These are phyloP conservation scores for Typha latifolia DNA, from an alignment of 176 grass and related monocot species.

Conservation along the genomic window DNA sequence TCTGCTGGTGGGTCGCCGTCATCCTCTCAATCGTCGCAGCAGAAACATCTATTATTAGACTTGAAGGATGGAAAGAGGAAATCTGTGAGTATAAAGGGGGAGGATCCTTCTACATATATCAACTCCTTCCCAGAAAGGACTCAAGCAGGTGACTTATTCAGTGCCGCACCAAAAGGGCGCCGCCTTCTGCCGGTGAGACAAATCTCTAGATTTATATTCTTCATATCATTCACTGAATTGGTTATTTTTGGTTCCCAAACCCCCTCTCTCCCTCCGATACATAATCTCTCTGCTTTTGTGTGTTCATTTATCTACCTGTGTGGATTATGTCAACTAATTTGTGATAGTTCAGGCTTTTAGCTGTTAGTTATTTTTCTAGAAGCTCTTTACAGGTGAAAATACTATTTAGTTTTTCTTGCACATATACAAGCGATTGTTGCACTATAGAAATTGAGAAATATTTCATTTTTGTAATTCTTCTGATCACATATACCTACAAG, in stretches of 20 bases:
- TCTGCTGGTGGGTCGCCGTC: constrained; percentile 67
- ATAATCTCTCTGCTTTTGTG: no score
- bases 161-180: constrained; percentile 49
- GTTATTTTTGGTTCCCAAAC: no score
- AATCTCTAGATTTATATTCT: background rate
- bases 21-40: constrained; percentile 51
- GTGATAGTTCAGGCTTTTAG: background rate
- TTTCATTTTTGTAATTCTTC: no score
- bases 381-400: no score
- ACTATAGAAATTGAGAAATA: no score
- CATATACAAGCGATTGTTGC: no score
- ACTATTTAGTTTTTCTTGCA: no score
- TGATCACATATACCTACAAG: background rate
- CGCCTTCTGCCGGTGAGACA: constrained; percentile 56
- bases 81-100: constrained; percentile 74
- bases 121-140: constrained; percentile 70
- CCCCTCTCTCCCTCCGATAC: no score
- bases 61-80: constrained; percentile 84
- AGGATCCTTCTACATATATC: constrained; percentile 26
- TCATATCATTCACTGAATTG: no score
- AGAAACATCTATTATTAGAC: constrained; percentile 61
- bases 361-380: no score
- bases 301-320: no score
- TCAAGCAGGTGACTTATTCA: constrained; percentile 93
- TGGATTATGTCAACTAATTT: no score